Conservation (phyloP, 2,329 filamentous ascomycete genomes). For the Aspergillus transmontanensis region DNA sequence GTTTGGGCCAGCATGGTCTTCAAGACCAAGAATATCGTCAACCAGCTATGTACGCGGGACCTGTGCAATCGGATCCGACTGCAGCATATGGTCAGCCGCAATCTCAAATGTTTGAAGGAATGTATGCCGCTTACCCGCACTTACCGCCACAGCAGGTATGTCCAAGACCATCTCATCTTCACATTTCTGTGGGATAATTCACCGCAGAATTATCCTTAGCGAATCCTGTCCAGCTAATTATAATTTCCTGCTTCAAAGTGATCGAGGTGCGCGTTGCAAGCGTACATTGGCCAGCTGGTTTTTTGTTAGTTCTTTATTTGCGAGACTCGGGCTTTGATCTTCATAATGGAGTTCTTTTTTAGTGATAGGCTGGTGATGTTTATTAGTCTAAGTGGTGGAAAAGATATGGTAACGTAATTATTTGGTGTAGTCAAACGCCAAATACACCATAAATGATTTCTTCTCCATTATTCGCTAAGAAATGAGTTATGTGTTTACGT, state of each 20-base stretch:
- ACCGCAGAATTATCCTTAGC: not conserved
- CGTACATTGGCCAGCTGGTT: not conserved
- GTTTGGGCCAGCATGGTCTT: slow-evolving; percentile 65
- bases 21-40: slow-evolving; percentile 79
- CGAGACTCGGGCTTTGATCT: not conserved
- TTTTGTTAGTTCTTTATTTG: not conserved
- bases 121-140: slow-evolving; percentile 75
- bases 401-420: not conserved
- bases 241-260: not conserved
- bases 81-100: slow-evolving; percentile 76
- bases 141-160: slow-evolving; percentile 83
- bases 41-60: slow-evolving; percentile 77
- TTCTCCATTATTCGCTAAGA: not conserved
- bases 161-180: not conserved
- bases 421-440: not conserved
- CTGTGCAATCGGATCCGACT: slow-evolving; percentile 72
- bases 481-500: not conserved
- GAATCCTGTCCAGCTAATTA: not conserved
- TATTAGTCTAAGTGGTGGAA: not conserved
- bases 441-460: not conserved
- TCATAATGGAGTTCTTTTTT: not conserved
- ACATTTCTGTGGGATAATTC: not conserved
- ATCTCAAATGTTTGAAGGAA: slow-evolving; percentile 76
- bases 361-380: not conserved
- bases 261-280: not conserved